These are phyloP conservation scores for Trichoderma koningii DNA, from an alignment of 2,329 filamentous ascomycete genomes.

Conservation along the genomic window DNA sequence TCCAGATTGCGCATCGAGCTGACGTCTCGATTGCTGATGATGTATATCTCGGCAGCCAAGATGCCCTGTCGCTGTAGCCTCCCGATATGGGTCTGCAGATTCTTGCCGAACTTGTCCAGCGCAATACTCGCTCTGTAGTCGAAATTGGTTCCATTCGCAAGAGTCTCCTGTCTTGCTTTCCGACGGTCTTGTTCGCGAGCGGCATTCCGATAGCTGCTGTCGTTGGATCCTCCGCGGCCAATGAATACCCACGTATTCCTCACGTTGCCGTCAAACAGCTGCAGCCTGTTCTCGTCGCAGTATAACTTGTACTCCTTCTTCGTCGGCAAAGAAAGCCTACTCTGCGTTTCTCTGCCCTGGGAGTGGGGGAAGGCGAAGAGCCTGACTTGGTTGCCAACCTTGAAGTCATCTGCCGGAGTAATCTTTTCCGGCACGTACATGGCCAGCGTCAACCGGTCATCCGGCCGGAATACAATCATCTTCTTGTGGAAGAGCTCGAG, in stretches of 20 bases:
- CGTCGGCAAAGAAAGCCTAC: conserved; percentile 41
- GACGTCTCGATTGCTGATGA: conserved; percentile 46
- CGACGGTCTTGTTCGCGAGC: conserved; percentile 20
- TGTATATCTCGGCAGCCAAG: conserved; percentile 44
- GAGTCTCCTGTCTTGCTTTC: conserved; percentile 11
- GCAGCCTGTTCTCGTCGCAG: conserved; percentile 41
- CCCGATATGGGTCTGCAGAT: conserved; percentile 43
- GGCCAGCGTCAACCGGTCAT: conserved; percentile 43
- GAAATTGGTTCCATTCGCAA: conserved; percentile 13
- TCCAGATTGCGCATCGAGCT: conserved; percentile 42
- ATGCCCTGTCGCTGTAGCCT: conserved; percentile 42
- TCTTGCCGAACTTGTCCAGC: conserved; percentile 43
- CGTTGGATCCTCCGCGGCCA: conserved; percentile 36
- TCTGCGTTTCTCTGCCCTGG: conserved; percentile 38
- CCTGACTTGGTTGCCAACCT: conserved; percentile 40
- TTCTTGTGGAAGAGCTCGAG: conserved; percentile 45
- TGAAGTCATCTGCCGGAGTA: conserved; percentile 37
- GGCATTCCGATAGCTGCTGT: conserved; percentile 36
- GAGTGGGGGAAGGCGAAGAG: conserved; percentile 44
- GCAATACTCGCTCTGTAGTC: conserved; percentile 38
- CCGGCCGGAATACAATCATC: conserved; percentile 40
- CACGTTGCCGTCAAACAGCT: conserved; percentile 42
- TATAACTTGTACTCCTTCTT: conserved; percentile 43
- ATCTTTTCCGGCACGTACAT: conserved; percentile 45
- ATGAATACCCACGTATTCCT: conserved; percentile 45